Base-by-base conservation (phyloP, 352 stramenopile species). In the Globisporangium paroecandrum region DNA sequence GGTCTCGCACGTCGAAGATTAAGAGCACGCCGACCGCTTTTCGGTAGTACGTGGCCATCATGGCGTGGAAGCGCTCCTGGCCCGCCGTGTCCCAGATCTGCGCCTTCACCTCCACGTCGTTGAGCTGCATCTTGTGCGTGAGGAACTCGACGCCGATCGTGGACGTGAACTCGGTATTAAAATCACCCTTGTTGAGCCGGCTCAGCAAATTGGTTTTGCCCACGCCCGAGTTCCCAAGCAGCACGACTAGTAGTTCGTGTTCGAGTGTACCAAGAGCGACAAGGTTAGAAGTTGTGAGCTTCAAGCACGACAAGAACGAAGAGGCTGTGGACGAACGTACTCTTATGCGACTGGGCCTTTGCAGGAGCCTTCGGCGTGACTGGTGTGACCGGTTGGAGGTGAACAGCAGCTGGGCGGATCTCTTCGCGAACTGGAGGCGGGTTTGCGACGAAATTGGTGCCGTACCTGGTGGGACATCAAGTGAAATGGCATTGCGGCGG, bases 31-130 rank as follows among this genome's bases (percentile, higher is more conserved):
- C 85, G 20, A 89, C 76, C 25, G 85, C 82, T 64, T 93, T 95
- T 51, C 89, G 84, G 65, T 97, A 97, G 71, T 95, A 97, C 4
- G 89, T 95, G 10, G 84, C 79, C 87, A 95, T 95, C 86, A 95
- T 97, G 18, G 86, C 82, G 60, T 93, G 86, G 76, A 93, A 97
- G 32, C 85, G 83, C 68, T 96, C 89, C 36, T 95, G 89, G 1
- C 89, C 89, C 4, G 89, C 89, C 0, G 89, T 97, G 64, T 97
- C 89, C 89, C 89, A 97, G 66, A 97, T 97, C 68, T 95, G 84
- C 0, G 87, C 87, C 69, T 95, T 95, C 29, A 96, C 81, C 24
- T 88, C 85, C 4, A 68, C 65, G 29, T 79, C 78, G 41, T 93
- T 81, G 56, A 94, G 75, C 18, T 83, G 74, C 36, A 91, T 85